Evolutionary conservation across 2,329 filamentous ascomycete species (phyloP).

Genomic region (Lecanicillium sp.): DNA sequence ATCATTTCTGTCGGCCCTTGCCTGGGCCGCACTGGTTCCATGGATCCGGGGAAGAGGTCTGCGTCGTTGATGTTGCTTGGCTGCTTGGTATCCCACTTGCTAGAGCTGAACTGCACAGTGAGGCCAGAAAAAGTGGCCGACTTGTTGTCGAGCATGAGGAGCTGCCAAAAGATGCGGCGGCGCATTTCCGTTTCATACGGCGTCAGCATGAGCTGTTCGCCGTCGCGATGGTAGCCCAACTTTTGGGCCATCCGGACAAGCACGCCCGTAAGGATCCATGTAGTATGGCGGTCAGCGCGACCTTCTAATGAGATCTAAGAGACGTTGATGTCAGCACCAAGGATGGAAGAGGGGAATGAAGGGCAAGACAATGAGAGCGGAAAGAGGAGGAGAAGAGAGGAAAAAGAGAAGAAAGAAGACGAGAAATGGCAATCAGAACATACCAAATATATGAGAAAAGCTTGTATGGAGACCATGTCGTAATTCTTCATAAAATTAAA

Average conservation of each 20-base stretch:
- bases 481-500: conserved; percentile 51
- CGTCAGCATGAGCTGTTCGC: conserved; percentile 43
- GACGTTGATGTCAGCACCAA: no score
- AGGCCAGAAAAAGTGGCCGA: conserved; percentile 50
- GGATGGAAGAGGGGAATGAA: no score
- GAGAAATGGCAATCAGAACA: conserved; percentile 2
- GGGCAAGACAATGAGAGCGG: no score
- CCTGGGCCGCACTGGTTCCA: conserved; percentile 39
- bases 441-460: conserved; percentile 50
- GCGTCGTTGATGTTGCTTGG: conserved; percentile 52
- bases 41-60: conserved; percentile 46
- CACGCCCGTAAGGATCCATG: conserved; percentile 53
- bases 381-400: no score
- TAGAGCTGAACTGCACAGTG: conserved; percentile 40
- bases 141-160: conserved; percentile 49
- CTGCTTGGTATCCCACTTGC: conserved; percentile 46
- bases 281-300: conserved; percentile 48
- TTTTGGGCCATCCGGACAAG: conserved; percentile 57
- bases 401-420: no score
- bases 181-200: conserved; percentile 61
- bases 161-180: conserved; percentile 59
- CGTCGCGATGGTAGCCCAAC: conserved; percentile 59
- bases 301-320: conserved; percentile 45
- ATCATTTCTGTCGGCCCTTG: conserved; percentile 55
- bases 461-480: conserved; percentile 50